These are phyloP conservation scores for Rhododendron griersonianum DNA, from an alignment of 148 eudicot species.

Conservation along the genomic window DNA sequence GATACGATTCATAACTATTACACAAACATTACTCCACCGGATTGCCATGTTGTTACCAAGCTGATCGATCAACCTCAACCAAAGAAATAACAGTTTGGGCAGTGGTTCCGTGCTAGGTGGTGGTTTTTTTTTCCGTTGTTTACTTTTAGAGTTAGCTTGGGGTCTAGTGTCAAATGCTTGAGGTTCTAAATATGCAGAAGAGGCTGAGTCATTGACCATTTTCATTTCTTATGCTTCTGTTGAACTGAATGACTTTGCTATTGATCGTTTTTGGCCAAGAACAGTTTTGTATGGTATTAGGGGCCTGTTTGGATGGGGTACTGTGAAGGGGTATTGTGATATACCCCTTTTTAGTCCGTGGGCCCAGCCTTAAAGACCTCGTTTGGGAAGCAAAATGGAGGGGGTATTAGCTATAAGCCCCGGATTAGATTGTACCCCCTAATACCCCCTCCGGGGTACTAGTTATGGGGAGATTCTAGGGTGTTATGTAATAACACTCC, in stretches of 20 bases:
- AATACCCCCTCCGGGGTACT: too few species aligned
- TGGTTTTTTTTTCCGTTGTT: neutral
- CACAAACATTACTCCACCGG: constrained; percentile 82
- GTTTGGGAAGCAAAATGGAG: too few species aligned
- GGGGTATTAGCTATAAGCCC: too few species aligned
- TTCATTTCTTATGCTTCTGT: constrained; percentile 4
- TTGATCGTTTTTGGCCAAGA: neutral
- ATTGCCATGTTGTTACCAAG: constrained; percentile 76
- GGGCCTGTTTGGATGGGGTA: too few species aligned
- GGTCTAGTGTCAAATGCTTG: neutral
- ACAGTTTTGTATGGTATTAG: constrained; percentile 4
- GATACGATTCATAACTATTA: constrained; percentile 85
- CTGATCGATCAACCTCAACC: constrained; percentile 32
- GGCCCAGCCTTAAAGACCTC: too few species aligned
- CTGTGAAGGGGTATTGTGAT: too few species aligned
- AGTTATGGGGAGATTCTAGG: too few species aligned
- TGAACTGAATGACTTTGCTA: neutral
- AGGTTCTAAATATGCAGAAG: neutral
- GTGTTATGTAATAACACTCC: too few species aligned
- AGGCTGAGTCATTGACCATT: neutral
- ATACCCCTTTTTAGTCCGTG: too few species aligned
- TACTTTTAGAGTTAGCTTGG: neutral
- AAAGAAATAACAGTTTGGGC: constrained; percentile 34
- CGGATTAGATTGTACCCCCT: too few species aligned
- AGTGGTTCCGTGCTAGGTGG: neutral